Percentiles rank a stretch among this genome's conserved stretches.
phyloP scores from a whole-genome alignment of 768 basidiomycete genomes.

The Agrocybe chaxingu region DNA sequence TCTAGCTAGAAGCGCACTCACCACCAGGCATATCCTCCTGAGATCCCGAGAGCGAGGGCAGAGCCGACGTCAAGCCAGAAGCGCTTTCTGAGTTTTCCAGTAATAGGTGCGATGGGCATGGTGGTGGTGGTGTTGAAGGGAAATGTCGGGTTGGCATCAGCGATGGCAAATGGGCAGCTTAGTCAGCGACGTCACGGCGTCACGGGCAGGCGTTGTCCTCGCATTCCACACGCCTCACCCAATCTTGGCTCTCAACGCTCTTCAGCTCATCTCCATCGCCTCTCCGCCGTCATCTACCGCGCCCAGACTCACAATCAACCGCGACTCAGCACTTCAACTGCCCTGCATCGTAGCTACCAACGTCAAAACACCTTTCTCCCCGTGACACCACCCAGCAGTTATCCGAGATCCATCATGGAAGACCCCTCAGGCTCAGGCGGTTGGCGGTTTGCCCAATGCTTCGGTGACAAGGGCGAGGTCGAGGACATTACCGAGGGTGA shows the following conservation, averaged over 20 bases:
- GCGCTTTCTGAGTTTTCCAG: conserved; percentile 89
- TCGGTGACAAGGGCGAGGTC: conserved; percentile 99
- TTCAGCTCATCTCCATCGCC: conserved; percentile 11
- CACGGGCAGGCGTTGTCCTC: conserved; percentile 23
- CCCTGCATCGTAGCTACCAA: conserved; percentile 7
- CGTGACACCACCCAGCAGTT: conserved; percentile 15
- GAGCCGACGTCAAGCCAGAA: conserved; percentile 83
- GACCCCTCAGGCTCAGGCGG: conserved; percentile 83
- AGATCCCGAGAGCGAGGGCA: conserved; percentile 73
- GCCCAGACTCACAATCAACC: background rate
- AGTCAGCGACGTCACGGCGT: conserved; percentile 25
- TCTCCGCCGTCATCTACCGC: conserved; percentile 1
- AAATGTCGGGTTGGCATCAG: conserved; percentile 35
- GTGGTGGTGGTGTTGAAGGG: conserved; percentile 26
- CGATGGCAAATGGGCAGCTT: conserved; percentile 12
- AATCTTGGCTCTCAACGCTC: conserved; percentile 17
- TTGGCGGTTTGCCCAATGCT: conserved; percentile 99
- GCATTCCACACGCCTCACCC: conserved; percentile 26
- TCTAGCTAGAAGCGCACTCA: conserved; percentile 35
- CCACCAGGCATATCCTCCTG: conserved; percentile 82
- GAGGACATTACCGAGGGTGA: conserved; percentile 99
- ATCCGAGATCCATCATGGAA: conserved; percentile 57
- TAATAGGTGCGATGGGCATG: conserved; percentile 90
- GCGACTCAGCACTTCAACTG: background rate
- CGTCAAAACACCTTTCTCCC: conserved; percentile 9